A percentile compares a stretch with the other conserved stretches of the same genome.
phyloP scores from a whole-genome alignment of 139 green algal species.

The Picochlorum costavermella region DNA sequence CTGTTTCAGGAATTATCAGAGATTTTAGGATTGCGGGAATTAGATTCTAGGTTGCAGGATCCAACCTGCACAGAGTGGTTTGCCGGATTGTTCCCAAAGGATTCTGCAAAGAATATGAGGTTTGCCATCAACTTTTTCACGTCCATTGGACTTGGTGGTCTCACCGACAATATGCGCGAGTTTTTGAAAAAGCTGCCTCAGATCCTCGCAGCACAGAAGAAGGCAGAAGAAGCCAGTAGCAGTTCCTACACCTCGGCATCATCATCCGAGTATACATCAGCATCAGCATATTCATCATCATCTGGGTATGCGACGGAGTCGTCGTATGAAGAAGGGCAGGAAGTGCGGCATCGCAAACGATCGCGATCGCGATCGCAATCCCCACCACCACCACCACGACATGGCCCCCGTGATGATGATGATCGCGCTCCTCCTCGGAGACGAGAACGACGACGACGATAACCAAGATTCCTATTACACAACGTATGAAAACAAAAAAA shows the following conservation, averaged over 20 bases:
- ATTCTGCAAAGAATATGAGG: constrained; percentile 78
- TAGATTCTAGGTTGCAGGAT: constrained; percentile 82
- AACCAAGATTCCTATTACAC: too few species aligned
- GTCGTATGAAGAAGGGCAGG: neutral
- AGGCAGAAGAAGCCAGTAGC: constrained; percentile 12
- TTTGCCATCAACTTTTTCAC: constrained; percentile 99
- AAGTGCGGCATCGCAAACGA: too few species aligned
- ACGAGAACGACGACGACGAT: too few species aligned
- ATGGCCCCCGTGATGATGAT: too few species aligned
- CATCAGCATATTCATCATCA: constrained; percentile 10
- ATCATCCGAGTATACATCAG: neutral
- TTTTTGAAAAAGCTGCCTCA: constrained; percentile 50
- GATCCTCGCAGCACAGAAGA: constrained; percentile 28
- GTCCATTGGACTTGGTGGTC: constrained; percentile 89
- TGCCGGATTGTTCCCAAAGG: constrained; percentile 82
- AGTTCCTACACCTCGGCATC: constrained; percentile 4
- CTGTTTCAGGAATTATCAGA: constrained; percentile 94
- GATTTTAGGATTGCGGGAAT: constrained; percentile 74
- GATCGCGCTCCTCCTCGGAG: too few species aligned
- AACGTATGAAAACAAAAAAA: neutral
- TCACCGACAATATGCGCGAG: constrained; percentile 89
- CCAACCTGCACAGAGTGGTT: constrained; percentile 43
- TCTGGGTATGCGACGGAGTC: neutral
- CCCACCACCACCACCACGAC: too few species aligned
- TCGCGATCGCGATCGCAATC: too few species aligned